phyloP scores from a whole-genome alignment of 2,329 filamentous ascomycete species.

The Ceratocystiopsis sp. region DNA sequence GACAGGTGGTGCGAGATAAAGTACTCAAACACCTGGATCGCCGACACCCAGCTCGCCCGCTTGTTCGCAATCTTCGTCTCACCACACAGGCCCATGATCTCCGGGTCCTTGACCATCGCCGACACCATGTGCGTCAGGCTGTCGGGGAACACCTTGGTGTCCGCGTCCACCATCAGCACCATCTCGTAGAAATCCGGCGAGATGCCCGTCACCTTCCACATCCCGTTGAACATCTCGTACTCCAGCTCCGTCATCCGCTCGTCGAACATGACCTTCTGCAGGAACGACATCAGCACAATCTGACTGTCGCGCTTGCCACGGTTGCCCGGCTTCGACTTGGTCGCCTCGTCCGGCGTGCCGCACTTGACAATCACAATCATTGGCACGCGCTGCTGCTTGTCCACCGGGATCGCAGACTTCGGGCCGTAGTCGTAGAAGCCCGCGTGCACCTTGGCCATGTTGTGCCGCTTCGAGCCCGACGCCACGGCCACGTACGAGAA shows the following conservation, averaged over 20 bases:
- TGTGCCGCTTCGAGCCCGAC: slow-evolving; percentile 91
- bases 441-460: slow-evolving; percentile 97
- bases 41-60: slow-evolving; percentile 80
- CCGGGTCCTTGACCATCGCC: slow-evolving; percentile 96
- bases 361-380: slow-evolving; percentile 97
- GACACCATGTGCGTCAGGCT: slow-evolving; percentile 97
- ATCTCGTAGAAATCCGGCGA: slow-evolving; percentile 96
- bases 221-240: slow-evolving; percentile 98
- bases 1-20: slow-evolving; percentile 96
- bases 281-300: slow-evolving; percentile 97
- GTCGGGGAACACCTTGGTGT: slow-evolving; percentile 98
- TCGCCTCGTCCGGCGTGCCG: slow-evolving; percentile 74
- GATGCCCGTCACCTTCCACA: slow-evolving; percentile 98
- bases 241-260: slow-evolving; percentile 99
- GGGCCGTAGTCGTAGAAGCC: slow-evolving; percentile 95
- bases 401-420: slow-evolving; percentile 58
- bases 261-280: slow-evolving; percentile 99
- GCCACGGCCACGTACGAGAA: slow-evolving; percentile 96
- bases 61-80: slow-evolving; percentile 99
- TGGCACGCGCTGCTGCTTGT: slow-evolving; percentile 90
- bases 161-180: slow-evolving; percentile 97
- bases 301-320: slow-evolving; percentile 97
- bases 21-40: slow-evolving; percentile 98
- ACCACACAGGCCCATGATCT: slow-evolving; percentile 97
- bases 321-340: slow-evolving; percentile 79